Evolutionary conservation across 805 yeast species (phyloP).

Genomic region (Hanseniaspora pseudoguilliermondii): DNA sequence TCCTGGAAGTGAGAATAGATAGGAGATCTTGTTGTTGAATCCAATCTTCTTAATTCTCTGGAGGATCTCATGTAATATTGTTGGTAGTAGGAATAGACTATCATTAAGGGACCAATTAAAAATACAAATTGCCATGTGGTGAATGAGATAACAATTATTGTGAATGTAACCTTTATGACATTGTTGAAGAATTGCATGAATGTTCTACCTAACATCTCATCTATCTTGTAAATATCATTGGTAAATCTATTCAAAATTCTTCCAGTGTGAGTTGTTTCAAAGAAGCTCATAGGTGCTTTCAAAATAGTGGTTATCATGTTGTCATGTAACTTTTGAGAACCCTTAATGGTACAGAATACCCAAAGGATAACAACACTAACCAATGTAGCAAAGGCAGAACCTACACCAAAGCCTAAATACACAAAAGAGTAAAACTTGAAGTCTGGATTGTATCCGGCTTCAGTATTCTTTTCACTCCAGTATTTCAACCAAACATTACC

Average conservation of each 20-base stretch:
- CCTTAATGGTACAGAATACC: constrained; percentile 71
- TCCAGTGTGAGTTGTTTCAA: constrained; percentile 92
- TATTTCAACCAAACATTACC: constrained; percentile 89
- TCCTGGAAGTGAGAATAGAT: constrained; percentile 78
- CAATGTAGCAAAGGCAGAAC: constrained; percentile 47
- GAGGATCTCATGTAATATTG: constrained; percentile 65
- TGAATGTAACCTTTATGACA: constrained; percentile 52
- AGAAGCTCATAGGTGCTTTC: constrained; percentile 88
- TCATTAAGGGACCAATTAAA: constrained; percentile 54
- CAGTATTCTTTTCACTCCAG: constrained; percentile 87
- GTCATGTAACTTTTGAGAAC: constrained; percentile 64
- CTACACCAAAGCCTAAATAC: constrained; percentile 63
- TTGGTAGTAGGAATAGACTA: constrained; percentile 59
- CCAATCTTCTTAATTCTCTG: constrained; percentile 71
- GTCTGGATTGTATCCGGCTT: constrained; percentile 55
- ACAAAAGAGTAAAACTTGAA: constrained; percentile 60
- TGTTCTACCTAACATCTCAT: constrained; percentile 61
- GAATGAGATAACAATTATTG: constrained; percentile 64
- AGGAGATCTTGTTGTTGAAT: constrained; percentile 68
- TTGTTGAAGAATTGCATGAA: constrained; percentile 57
- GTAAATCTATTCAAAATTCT: constrained; percentile 84
- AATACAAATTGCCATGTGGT: constrained; percentile 81
- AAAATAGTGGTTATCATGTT: constrained; percentile 61
- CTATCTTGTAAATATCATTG: constrained; percentile 79
- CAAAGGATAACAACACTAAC: constrained; percentile 58